These are phyloP conservation scores for Primulina huaijiensis DNA, from an alignment of 257 asterid genomes.

Conservation along the genomic window DNA sequence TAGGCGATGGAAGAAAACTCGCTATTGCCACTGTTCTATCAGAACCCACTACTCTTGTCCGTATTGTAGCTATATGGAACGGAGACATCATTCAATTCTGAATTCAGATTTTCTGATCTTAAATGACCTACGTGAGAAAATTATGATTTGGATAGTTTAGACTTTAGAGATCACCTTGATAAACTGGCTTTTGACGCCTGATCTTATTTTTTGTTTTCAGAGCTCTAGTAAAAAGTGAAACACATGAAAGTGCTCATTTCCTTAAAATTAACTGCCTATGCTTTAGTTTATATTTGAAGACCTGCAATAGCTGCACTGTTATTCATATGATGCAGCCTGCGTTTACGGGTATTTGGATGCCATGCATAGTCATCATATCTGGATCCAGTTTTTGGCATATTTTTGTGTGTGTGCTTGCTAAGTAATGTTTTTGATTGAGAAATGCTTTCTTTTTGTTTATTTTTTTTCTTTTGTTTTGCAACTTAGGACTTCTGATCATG, in stretches of 20 bases:
- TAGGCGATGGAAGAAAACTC: background rate
- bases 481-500: background rate
- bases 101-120: background rate
- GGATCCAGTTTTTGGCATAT: background rate
- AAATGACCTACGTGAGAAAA: background rate
- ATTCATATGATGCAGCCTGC: background rate
- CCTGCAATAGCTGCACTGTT: background rate
- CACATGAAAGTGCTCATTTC: background rate
- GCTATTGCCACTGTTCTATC: background rate
- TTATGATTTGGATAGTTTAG: no score
- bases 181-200: background rate
- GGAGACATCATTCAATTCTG: background rate
- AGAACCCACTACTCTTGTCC: background rate
- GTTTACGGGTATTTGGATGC: background rate
- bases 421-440: background rate
- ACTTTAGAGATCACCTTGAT: background rate
- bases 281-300: background rate
- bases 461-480: background rate
- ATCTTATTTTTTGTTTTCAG: background rate
- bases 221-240: background rate
- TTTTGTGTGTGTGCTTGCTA: background rate
- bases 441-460: slow-evolving; percentile 2
- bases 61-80: background rate
- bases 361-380: background rate
- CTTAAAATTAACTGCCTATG: slow-evolving; percentile 5